These are phyloP conservation scores for Aristolochia contorta DNA, from an alignment of 164 flowering plant genomes.

Conservation along the genomic window DNA sequence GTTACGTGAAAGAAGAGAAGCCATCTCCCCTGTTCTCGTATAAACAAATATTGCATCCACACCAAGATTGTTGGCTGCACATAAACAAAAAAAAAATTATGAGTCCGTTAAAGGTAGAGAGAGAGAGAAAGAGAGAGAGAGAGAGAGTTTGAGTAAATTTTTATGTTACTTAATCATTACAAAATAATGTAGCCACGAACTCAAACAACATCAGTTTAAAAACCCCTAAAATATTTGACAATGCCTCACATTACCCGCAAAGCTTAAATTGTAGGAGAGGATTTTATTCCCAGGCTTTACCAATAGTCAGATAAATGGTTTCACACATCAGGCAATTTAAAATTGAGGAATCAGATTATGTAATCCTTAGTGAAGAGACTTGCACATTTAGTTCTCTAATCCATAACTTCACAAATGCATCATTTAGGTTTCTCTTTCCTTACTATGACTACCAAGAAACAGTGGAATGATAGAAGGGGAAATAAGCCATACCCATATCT, in stretches of 20 bases:
- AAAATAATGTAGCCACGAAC: neutral
- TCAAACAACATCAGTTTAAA: too few species aligned
- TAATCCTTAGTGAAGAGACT: neutral
- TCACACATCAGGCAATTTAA: too few species aligned
- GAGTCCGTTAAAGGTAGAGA: too few species aligned
- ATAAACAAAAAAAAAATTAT: neutral
- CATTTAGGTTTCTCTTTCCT: neutral
- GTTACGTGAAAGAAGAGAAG: slow-evolving; percentile 71
- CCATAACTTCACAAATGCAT: too few species aligned
- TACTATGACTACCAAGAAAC: neutral
- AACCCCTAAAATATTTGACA: too few species aligned
- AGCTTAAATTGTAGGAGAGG: too few species aligned
- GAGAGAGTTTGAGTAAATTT: neutral
- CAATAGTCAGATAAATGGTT: too few species aligned
- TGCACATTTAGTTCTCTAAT: neutral
- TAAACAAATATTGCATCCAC: slow-evolving; percentile 83
- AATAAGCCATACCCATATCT: slow-evolving; percentile 51
- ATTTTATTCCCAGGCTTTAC: too few species aligned
- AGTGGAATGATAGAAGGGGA: too few species aligned
- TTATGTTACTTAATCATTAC: neutral
- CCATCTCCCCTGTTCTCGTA: slow-evolving; percentile 77
- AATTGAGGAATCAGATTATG: too few species aligned
- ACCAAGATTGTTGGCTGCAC: slow-evolving; percentile 74
- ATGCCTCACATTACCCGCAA: too few species aligned
- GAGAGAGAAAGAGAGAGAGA: too few species aligned